Evolutionary conservation across 139 green algal genomes (phyloP).

Genomic region (Trebouxia sp.): DNA sequence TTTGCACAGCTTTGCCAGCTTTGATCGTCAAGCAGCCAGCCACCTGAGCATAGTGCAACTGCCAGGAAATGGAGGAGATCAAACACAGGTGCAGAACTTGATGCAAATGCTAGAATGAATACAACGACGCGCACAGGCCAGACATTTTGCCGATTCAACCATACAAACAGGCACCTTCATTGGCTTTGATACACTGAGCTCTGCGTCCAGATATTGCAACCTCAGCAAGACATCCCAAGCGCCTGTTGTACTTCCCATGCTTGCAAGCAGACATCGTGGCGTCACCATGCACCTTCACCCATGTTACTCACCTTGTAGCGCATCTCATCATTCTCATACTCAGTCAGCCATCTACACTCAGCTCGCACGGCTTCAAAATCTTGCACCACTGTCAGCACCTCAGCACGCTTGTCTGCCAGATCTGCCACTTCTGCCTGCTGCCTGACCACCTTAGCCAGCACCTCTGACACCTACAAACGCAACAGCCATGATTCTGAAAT

Average conservation of each 20-base stretch:
- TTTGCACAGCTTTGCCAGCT: neutral
- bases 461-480: constrained; percentile 46
- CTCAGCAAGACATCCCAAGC: neutral
- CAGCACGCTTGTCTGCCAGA: constrained; percentile 39
- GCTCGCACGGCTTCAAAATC: constrained; percentile 45
- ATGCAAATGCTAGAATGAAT: no score
- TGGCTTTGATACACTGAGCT: neutral
- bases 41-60: neutral
- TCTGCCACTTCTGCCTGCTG: constrained; percentile 51
- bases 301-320: constrained; percentile 57
- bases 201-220: neutral
- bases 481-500: neutral
- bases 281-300: neutral
- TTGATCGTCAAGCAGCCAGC: neutral
- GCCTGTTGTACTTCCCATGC: neutral
- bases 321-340: constrained; percentile 54
- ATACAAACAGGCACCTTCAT: neutral
- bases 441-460: constrained; percentile 58
- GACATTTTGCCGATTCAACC: neutral
- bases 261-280: neutral
- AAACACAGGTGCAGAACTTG: no score
- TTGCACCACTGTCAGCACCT: constrained; percentile 40
- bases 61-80: neutral
- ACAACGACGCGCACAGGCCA: no score
- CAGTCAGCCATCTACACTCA: constrained; percentile 54